Base-by-base conservation (phyloP, 2,329 filamentous ascomycete species). In the Onygenales sp. region DNA sequence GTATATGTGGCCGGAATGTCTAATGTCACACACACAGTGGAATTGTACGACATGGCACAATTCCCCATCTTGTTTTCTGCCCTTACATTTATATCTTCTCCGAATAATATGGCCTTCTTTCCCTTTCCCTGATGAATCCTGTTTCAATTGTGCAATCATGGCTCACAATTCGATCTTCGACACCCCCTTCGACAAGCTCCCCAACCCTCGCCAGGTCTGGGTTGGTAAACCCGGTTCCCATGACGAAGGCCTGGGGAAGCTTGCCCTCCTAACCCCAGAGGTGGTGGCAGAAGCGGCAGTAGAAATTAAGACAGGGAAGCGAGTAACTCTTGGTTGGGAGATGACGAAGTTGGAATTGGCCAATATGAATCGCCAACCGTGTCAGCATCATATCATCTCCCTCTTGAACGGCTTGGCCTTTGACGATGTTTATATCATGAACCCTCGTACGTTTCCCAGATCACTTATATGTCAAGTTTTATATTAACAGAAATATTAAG, bases 311-410 rank as follows among this genome's bases (percentile, higher is more conserved):
- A 76, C 74, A 0, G 80, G 80, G 10, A 68, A 69, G 17, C 71
- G 78, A 35, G 72, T 81, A 27, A 75, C 75, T 8, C 69, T 83
- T 41, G 73, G 74, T 31, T 82, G 79, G 79, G 75, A 78, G 27
- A 62, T 82, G 55, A 75, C 72, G 17, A 81, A 82, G 59, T 66
- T 81, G 2, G 77, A 82, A 54, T 73, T 76, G 58, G 76, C 79
- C 1, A 76, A 77, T 55, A 76, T 81, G 58, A 74, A 74, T 43
- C 72, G 80, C 2, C 73, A 75, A 36, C 73, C 75, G 7, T 76
- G 75, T 50, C 65, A 75, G 35, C 78, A 80, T 58, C 71, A 72
- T 52, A 76, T 81, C 53, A 68, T 78, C 1, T 71, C 75, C 9
- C 55, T 79, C 13, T 64, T 80, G 7, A 69, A 71, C 8, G 73